These are phyloP conservation scores for Euclidium syriacum DNA, from an alignment of 345 rosid genomes.

Conservation along the genomic window DNA sequence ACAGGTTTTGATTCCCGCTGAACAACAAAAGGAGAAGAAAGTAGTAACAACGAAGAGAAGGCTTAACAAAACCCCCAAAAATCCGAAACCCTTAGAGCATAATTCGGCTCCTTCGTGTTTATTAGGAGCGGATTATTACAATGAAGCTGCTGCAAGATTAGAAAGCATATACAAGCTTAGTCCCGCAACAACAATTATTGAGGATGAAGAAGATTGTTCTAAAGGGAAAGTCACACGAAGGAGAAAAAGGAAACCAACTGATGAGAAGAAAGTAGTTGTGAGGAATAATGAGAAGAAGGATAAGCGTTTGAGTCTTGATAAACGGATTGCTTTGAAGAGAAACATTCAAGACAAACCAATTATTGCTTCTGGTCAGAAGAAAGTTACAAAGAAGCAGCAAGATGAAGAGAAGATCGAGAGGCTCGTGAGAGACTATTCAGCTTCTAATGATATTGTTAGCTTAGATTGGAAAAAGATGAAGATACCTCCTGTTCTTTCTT, in stretches of 20 bases:
- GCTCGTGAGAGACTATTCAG: conserved; percentile 68
- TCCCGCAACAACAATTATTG: conserved; percentile 43
- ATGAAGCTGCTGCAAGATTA: conserved; percentile 87
- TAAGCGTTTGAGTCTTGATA: conserved; percentile 67
- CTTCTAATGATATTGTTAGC: conserved; percentile 65
- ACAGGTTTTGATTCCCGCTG: conserved; percentile 41
- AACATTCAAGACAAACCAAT: conserved; percentile 32
- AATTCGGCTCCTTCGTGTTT: conserved; percentile 36
- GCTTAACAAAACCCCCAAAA: conserved; percentile 31
- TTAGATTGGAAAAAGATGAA: conserved; percentile 96
- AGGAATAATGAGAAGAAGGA: conserved; percentile 42
- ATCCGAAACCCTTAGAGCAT: conserved; percentile 25
- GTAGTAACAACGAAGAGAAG: conserved; percentile 45
- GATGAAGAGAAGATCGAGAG: conserved; percentile 65
- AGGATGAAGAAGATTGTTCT: conserved; percentile 30
- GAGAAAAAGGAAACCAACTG: conserved; percentile 40
- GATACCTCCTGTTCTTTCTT: conserved; percentile 89
- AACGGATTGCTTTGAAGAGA: conserved; percentile 52
- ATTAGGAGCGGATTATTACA: conserved; percentile 69
- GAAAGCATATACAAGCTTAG: conserved; percentile 81
- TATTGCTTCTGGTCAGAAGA: conserved; percentile 18
- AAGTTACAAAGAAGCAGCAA: conserved; percentile 13
- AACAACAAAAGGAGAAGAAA: conserved; percentile 37
- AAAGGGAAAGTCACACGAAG: conserved; percentile 31
- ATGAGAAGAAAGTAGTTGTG: conserved; percentile 40